Evolutionary conservation across 192 early-diverging fungal species (phyloP), one percentile per base, ranked within the genome.

Genomic region (Backusella circina): DNA sequence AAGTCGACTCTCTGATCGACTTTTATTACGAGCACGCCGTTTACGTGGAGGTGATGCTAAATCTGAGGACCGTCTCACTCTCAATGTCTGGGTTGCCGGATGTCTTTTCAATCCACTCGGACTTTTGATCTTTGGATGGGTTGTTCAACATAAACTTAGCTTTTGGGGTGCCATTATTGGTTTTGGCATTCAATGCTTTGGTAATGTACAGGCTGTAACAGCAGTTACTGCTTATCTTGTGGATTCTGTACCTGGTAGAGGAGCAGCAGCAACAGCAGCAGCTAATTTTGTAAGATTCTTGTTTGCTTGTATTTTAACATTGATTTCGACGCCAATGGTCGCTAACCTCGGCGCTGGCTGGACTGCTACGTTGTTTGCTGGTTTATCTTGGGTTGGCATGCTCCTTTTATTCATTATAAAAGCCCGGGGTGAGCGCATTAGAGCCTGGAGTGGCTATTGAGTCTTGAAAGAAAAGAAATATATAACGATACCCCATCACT

Each of bases 151-250:
- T 51, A 72, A 83, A 10, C 38, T 83, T 28, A 77, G 70, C 28
- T 72, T 83, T 35, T 79, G 79, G 30, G 74, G 54, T 0, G 74
- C 80, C 5, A 79, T 86, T 65, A 51, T 82, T 3, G 84, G 80
- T 6, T 82, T 82, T 44, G 84, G 76, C 23, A 80, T 85, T 35
- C 77, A 80, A n/a, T 78, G 79, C 39, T 85, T 85, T 77, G 84
- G 84, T 13, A 82, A 80, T 74, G 72, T 73, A 23, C 85, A 84
- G 31, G 79, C 82, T 3, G 44, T 82, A 6, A 54, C 82, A 21
- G 71, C 79, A 3, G 75, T 78, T 12, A 47, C 82, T 1, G 82
- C 80, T 2, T 86, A 86, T 21, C 37, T 84, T 12, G 85, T 86
- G 36, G 83, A 86, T 77, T 75, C 79, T 0, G 77, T 84, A 26